Evolutionary conservation across 2,329 filamentous ascomycete genomes (phyloP), one percentile per base, ranked within the genome.

Genomic region (Magnaporthiopsis rhizophila): DNA sequence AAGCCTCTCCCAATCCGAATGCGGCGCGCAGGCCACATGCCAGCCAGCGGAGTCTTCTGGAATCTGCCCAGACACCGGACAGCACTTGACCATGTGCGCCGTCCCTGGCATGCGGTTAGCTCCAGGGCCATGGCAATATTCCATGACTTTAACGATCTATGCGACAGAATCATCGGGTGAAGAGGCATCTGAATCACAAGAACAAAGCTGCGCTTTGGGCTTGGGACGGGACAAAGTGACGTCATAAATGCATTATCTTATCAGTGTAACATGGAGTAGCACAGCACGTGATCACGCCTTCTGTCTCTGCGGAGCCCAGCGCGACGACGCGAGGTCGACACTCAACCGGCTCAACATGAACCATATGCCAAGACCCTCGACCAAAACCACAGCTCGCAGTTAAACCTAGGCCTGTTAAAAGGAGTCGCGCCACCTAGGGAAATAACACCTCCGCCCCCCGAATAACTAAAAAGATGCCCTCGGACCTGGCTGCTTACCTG

Each of bases 401-500:
- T 6, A 5, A 15, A 58, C 4, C 24, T 7, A 15, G 24, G 12
- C 57, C 7, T 7, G 30, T 58, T 24, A 13, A 58, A 7, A 58
- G 2, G 30, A 30, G 13, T 15, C 26, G n/a, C 57, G 12, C 21
- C 18, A 7, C 45, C 11, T 9, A 1, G n/a, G n/a, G 45, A n/a
- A 8, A 50, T 15, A 38, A 38, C 36, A 38, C 36, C 13, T 34
- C 32, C 32, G 32, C 18, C 5, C 57, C 36, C 32, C 18, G 9
- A 67, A 24, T 56, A 38, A 12, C 36, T 2, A 86, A 86, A 28
- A 68, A 24, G 34, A 86, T 86, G 83, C 77, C 83, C 58, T 79
- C 80, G 66, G 82, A 86, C 69, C 83, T 97, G 68, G 88, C 92
- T 65, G 87, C 88, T 72, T 99, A 98, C 73, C 86, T 99, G 50